Conservation (phyloP, 1,284 basidiomycete genomes). For the Vanrija sp. region DNA sequence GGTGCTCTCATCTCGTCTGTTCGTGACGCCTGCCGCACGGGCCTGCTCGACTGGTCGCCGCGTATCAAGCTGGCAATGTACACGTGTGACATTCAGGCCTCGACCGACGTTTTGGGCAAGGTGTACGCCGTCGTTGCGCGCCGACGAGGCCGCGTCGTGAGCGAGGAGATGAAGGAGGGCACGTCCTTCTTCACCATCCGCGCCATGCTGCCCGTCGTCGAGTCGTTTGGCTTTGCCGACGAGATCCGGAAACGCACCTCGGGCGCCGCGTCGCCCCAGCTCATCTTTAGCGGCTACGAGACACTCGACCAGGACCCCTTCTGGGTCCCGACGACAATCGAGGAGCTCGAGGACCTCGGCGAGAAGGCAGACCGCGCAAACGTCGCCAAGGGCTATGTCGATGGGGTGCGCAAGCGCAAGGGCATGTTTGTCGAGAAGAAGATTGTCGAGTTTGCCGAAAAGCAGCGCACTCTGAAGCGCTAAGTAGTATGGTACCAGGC, state of each 20-base stretch:
- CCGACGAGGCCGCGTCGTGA: constrained; percentile 83
- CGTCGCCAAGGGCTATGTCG: constrained; percentile 92
- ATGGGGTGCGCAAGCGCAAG: constrained; percentile 82
- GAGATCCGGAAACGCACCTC: constrained; percentile 95
- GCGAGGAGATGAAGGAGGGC: constrained; percentile 98
- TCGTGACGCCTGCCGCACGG: constrained; percentile 82
- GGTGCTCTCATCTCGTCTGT: constrained; percentile 86
- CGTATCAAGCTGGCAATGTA: constrained; percentile 98
- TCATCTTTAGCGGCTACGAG: constrained; percentile 93
- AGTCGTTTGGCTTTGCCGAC: constrained; percentile 96
- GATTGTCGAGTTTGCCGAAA: constrained; percentile 90
- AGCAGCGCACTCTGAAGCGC: constrained; percentile 91
- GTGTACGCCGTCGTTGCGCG: constrained; percentile 93
- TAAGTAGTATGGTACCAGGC: constrained; percentile 33
- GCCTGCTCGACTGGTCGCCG: constrained; percentile 94
- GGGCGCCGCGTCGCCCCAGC: constrained; percentile 91
- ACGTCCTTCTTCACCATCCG: constrained; percentile 91
- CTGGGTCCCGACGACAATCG: constrained; percentile 98
- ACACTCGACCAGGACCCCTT: constrained; percentile 90
- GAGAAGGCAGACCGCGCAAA: constrained; percentile 93
- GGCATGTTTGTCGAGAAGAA: constrained; percentile 93
- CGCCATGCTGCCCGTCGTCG: constrained; percentile 89
- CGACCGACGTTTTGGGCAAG: constrained; percentile 94
- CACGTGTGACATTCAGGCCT: constrained; percentile 96
- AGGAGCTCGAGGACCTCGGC: constrained; percentile 94